Evolutionary conservation across 2,329 filamentous ascomycete genomes (phyloP).

Genomic region (Botrytis pseudocinerea): DNA sequence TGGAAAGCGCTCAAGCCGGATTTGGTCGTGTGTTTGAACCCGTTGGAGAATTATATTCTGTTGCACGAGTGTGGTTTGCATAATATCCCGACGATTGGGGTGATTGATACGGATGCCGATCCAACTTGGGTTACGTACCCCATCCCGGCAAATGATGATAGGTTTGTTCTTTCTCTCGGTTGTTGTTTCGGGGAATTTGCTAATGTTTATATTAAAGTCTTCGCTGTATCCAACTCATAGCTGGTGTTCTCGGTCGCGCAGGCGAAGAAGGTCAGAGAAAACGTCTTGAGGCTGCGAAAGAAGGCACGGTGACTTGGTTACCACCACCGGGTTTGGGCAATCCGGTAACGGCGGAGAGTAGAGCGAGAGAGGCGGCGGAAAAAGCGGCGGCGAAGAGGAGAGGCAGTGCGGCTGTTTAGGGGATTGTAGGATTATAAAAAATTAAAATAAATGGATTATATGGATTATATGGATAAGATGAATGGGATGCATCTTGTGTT

Average conservation of each 20-base stretch:
- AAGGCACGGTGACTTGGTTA: conserved; percentile 64
- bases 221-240: conserved; percentile 77
- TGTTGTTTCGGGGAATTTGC: conserved; percentile 18
- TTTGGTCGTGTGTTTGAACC: conserved; percentile 89
- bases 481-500: too few relatives aligned
- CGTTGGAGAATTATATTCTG: conserved; percentile 85
- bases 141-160: conserved; percentile 96
- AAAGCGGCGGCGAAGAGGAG: neutral
- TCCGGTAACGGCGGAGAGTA: conserved; percentile 29
- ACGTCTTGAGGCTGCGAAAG: conserved; percentile 61
- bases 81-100: conserved; percentile 88
- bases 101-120: conserved; percentile 92
- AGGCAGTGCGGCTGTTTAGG: neutral
- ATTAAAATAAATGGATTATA: too few relatives aligned
- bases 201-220: conserved; percentile 61
- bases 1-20: conserved; percentile 76
- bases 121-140: conserved; percentile 94
- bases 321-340: conserved; percentile 41
- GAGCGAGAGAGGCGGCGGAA: conserved; percentile 5
- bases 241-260: conserved; percentile 80
- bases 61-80: conserved; percentile 88
- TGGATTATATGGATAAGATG: too few relatives aligned
- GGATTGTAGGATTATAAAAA: neutral
- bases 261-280: conserved; percentile 73
- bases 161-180: conserved; percentile 50